These are phyloP conservation scores for Eucalyptus curtisii DNA, from an alignment of 345 rosid species.

Conservation along the genomic window DNA sequence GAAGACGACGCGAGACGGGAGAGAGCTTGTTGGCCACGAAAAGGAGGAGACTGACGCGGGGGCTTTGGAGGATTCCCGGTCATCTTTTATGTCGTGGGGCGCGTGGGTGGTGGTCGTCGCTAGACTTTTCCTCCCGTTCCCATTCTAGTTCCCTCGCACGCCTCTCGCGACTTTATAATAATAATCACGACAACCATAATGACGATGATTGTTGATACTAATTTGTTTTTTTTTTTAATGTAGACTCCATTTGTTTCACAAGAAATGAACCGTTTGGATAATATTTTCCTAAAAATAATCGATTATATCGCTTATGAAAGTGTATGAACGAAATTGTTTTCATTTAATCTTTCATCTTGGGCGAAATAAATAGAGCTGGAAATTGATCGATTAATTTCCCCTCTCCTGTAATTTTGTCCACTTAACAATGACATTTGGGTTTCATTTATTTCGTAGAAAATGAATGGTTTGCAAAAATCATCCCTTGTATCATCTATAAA, in stretches of 20 bases:
- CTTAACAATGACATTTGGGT: no score
- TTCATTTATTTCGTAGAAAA: no score
- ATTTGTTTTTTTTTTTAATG: no score
- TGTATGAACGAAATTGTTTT: no score
- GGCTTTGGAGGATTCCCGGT: background rate
- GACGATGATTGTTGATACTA: no score
- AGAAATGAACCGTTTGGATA: rapidly evolving
- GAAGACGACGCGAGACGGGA: background rate
- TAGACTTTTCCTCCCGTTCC: background rate
- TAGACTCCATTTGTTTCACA: rapidly evolving
- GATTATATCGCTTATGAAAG: no score
- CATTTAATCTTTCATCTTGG: rapidly evolving
- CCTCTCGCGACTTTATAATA: background rate
- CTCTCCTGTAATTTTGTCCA: no score
- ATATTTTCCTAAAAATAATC: rapidly evolving
- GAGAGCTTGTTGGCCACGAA: background rate
- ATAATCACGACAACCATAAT: no score
- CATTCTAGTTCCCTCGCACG: background rate
- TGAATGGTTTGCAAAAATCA: no score
- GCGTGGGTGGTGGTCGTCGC: background rate
- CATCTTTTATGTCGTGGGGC: background rate
- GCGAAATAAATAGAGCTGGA: rapidly evolving
- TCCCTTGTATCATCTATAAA: no score
- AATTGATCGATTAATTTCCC: no score
- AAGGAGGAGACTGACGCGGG: background rate